A percentile compares a stretch with the other conserved stretches of the same genome.
phyloP scores from a whole-genome alignment of 75 land plant species.

The Pseudotsuga menziesii region DNA sequence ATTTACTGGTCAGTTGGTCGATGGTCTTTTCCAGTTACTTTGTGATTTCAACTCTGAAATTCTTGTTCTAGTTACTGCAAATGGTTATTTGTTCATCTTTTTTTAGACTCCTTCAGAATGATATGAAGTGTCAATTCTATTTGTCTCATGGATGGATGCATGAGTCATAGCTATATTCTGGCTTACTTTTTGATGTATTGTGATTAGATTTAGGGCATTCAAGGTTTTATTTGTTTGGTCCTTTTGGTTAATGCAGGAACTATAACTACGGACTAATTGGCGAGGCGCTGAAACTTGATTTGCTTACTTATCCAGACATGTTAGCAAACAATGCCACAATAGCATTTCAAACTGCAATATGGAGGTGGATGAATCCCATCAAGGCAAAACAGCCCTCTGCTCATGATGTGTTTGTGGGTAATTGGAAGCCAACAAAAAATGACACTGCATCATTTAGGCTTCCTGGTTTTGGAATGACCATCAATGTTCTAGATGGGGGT shows the following conservation, averaged over 20 bases:
- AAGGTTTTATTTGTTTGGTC: neutral
- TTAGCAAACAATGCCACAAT: slow-evolving; percentile 67
- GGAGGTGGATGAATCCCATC: slow-evolving; percentile 69
- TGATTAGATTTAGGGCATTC: neutral
- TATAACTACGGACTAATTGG: slow-evolving; percentile 75
- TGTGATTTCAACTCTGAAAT: too few species aligned
- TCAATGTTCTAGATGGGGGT: slow-evolving; percentile 76
- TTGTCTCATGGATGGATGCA: neutral
- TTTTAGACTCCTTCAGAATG: neutral
- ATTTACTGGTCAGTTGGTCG: too few species aligned
- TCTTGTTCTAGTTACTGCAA: neutral
- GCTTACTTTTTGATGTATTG: too few species aligned
- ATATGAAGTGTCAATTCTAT: neutral
- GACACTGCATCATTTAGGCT: slow-evolving; percentile 56
- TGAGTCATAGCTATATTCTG: neutral
- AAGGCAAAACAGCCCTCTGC: slow-evolving; percentile 72
- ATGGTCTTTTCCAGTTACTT: too few species aligned
- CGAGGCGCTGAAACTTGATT: slow-evolving; percentile 57
- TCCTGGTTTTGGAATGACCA: slow-evolving; percentile 85
- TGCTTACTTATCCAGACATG: slow-evolving; percentile 72
- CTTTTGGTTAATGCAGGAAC: slow-evolving; percentile 48
- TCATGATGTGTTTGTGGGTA: slow-evolving; percentile 70
- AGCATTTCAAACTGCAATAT: slow-evolving; percentile 79
- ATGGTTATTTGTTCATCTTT: neutral
- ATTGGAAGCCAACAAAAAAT: slow-evolving; percentile 77